Conservation (phyloP, 2,329 filamentous ascomycete genomes). For the Fusarium tjaetaba region DNA sequence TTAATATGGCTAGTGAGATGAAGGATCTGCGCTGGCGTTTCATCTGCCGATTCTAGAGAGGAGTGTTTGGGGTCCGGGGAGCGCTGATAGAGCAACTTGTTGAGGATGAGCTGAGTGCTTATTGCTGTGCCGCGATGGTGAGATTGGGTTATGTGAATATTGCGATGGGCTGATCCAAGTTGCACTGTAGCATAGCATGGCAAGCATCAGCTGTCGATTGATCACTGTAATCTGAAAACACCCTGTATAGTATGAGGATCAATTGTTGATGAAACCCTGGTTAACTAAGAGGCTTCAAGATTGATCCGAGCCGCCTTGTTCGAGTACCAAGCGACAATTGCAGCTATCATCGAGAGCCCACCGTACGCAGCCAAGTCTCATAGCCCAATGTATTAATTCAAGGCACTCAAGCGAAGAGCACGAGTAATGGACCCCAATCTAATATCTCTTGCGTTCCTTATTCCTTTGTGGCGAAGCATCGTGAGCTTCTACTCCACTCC, state of each 20-base stretch:
- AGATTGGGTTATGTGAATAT: background rate
- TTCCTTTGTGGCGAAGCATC: background rate
- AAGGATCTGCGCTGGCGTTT: background rate
- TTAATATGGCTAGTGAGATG: background rate
- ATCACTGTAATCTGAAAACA: background rate
- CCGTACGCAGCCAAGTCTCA: fast-evolving
- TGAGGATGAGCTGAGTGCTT: background rate
- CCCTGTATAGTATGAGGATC: background rate
- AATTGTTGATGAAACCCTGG: too few species aligned
- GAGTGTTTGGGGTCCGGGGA: fast-evolving
- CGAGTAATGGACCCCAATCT: background rate
- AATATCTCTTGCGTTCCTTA: background rate
- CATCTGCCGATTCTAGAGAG: background rate
- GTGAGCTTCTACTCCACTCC: background rate
- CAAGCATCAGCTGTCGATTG: background rate
- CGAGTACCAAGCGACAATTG: fast-evolving
- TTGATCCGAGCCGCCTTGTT: background rate
- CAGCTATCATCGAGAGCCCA: fast-evolving
- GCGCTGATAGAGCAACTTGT: background rate
- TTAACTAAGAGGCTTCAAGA: background rate
- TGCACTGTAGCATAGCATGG: too few species aligned
- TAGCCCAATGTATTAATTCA: too few species aligned
- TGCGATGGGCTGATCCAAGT: too few species aligned
- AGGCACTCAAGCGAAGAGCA: fast-evolving
- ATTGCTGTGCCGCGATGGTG: background rate